These are phyloP conservation scores for Hypsizygus marmoreus DNA, from an alignment of 768 basidiomycete genomes.

Conservation along the genomic window DNA sequence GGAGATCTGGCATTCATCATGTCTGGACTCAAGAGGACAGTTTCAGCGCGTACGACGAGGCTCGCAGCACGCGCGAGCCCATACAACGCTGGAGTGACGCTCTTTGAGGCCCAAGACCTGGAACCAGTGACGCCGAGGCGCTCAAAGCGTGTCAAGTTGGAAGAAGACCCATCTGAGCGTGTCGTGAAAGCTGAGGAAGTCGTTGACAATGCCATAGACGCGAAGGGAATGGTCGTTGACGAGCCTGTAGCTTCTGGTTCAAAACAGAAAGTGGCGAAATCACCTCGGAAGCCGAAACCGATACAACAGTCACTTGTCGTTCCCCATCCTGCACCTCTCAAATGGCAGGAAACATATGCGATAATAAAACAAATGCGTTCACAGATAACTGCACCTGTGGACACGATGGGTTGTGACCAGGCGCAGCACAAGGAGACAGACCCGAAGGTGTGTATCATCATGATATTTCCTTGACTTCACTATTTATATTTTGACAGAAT, in stretches of 20 bases:
- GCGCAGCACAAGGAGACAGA: constrained; percentile 65
- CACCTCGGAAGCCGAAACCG: constrained; percentile 54
- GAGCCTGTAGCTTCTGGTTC: constrained; percentile 6
- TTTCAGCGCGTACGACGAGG: constrained; percentile 27
- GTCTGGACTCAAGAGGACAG: constrained; percentile 18
- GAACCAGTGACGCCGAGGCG: constrained; percentile 22
- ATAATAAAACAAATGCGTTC: constrained; percentile 78
- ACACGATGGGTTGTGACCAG: constrained; percentile 86
- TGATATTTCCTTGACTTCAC: not conserved
- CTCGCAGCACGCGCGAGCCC: constrained; percentile 44
- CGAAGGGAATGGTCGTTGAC: constrained; percentile 1
- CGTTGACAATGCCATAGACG: constrained; percentile 4
- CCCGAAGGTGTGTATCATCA: constrained; percentile 52
- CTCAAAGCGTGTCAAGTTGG: constrained; percentile 34
- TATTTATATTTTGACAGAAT: constrained; percentile 47
- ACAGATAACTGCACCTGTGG: constrained; percentile 79
- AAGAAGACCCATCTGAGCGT: constrained; percentile 4
- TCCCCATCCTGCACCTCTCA: constrained; percentile 67
- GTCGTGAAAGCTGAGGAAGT: constrained; percentile 13
- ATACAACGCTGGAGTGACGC: constrained; percentile 43
- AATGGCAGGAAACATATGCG: constrained; percentile 72
- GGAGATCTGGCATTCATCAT: too few species aligned
- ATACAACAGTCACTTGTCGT: constrained; percentile 54
- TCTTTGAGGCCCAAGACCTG: constrained; percentile 33
- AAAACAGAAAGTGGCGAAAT: constrained; percentile 23